Base-by-base conservation (phyloP, 495 filamentous ascomycete species). In the Rhypophila decipiens region DNA sequence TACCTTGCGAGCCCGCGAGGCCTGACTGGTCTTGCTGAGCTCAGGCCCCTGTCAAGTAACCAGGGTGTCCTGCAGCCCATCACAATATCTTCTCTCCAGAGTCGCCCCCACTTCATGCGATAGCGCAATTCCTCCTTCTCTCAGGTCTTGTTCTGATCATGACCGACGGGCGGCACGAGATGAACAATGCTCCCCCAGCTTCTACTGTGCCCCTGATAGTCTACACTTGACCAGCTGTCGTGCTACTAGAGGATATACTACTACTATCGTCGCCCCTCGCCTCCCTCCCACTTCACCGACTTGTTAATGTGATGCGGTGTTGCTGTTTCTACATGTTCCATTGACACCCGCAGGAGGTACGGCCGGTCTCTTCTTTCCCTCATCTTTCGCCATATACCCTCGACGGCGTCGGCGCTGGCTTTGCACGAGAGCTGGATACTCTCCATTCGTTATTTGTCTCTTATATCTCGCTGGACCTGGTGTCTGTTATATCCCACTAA, bases 161-260 rank as follows among this genome's bases (percentile, higher is more conserved):
- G 39, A 44, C 17, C 9, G 29, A 49, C 40, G 48, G 47, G 48
- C 52, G 52, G 52, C 52, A 55, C 52, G 49, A 45, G 52, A 53
- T 53, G 44, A 24, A 36, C n/a, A n/a, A n/a, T n/a, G n/a, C n/a
- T n/a, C n/a, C n/a, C n/a, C n/a, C n/a, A n/a, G n/a, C n/a, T n/a
- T n/a, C n/a, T n/a, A n/a, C 7, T 39, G 19, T 18, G n/a, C 19
- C 19, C 42, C 27, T 37, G 35, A 35, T 39, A 23, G 13, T 13
- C 13, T 31, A 13, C 13, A 13, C 27, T 13, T 31, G 27, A 31
- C 27, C 38, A 42, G 27, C 40, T 27, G n/a, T 34, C 29, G 27
- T 37, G 9, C 35, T 5, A 37, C 9, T n/a, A 21, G 18, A 40
- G 18, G 5, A 21, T 23, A 4, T 22, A 18, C 9, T 39, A 39